Evolutionary conservation across 2,329 filamentous ascomycete species (phyloP), one percentile per base, ranked within the genome.

Genomic region (Xylariaceae sp.): DNA sequence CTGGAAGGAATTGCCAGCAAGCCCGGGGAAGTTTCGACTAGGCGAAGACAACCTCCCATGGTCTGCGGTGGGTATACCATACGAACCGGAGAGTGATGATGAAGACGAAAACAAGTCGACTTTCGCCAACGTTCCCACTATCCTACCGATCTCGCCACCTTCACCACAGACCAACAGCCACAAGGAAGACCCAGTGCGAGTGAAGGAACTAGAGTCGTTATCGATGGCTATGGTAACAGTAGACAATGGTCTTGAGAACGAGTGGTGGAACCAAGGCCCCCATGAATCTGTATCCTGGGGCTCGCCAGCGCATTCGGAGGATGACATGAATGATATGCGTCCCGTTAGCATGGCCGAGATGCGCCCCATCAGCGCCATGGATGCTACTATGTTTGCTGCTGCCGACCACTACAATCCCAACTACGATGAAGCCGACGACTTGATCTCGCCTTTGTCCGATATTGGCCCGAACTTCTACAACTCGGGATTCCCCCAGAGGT

Each of bases 221-320:
- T 80, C 79, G 8, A 75, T 76, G 3, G 81, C 81, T 44, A 77
- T 83, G 75, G 77, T 83, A 73, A 83, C 81, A 2, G 77, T 83
- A 2, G 81, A 83, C 65, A 83, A 82, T 64, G 81, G 81, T 2
- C 83, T 83, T 63, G 81, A 83, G 71, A 77, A 79, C 62, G 80
- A 83, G 68, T 82, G 80, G 80, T 83, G 81, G 80, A 77, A 82
- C 64, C 78, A 79, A 62, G 80, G 80, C 1, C 59, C 61, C 7
- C 70, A 74, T 1, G 70, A 73, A 53, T 62, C 69, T 1, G 69
- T 64, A 18, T 60, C 62, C 13, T 61, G 65, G 53, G 57, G 62
- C 34, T 64, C 67, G 1, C 51, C 61, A 9, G 63, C 67, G n/a
- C 61, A 64, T 13, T 62, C 63, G 15, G 62, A 65, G n/a, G 57